Base-by-base conservation (phyloP, 345 rosid genomes). In the Barbarea vulgaris region DNA sequence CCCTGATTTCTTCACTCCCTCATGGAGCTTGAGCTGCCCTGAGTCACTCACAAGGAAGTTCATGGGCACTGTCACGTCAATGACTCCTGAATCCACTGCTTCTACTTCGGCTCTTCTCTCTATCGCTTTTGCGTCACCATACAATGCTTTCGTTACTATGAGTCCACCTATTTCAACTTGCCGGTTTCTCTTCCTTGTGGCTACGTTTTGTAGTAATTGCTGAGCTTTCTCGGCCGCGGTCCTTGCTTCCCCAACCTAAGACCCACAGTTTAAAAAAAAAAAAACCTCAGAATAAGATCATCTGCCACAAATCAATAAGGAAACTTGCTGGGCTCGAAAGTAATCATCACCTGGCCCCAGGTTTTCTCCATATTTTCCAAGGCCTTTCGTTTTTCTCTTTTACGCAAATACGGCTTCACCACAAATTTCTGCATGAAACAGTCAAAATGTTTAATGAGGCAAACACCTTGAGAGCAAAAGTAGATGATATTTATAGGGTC, bases 1-100 rank as follows among this genome's bases (percentile, higher is more conserved):
- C 70, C 96, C 98, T 0, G 92, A 91, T 79, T 96, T 93, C 82
- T 88, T 93, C 67, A 96, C 87, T 70, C 99, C 96, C 37, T 86
- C 87, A 19, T 96, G 99, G 84, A 96, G 96, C 92, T 89, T 90
- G 75, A 92, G 89, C 68, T 84, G 84, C 67, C 97, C 97, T 15
- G 90, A 77, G 73, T 93, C 96, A 51, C 77, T 89, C 72, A 96
- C 86, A 14, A 91, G 88, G 83, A 96, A 96, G 87, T 91, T 96
- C 62, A 93, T 88, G 64, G 97, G 92, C 72, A 88, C 50, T 46
- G 99, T 87, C 76, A 93, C 98, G 78, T 96, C 95, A 11, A 87
- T 78, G 25, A 87, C 81, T 76, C 84, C 86, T 0, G 89, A 85
- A 76, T 81, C 80, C 47, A 64, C 67, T 67, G 83, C 89, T 19